These are phyloP conservation scores for Raphanus raphanistrum DNA, from an alignment of 345 rosid species.

Conservation along the genomic window DNA sequence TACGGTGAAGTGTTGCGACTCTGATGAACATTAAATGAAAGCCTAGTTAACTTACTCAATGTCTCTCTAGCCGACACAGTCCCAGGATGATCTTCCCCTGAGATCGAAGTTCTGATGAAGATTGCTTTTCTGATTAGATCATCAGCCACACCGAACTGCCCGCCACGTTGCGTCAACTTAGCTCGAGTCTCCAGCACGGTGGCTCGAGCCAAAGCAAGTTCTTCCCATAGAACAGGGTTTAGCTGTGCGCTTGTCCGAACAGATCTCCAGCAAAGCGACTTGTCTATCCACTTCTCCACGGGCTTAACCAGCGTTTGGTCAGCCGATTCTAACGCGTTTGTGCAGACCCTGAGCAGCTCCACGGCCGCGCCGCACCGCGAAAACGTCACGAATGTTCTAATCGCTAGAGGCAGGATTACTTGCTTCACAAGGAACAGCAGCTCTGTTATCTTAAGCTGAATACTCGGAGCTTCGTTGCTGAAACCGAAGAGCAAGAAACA, in stretches of 20 bases:
- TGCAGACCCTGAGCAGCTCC: constrained; percentile 85
- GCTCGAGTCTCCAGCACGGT: constrained; percentile 91
- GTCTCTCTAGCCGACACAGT: constrained; percentile 78
- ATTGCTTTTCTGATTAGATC: constrained; percentile 89
- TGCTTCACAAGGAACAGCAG: constrained; percentile 57
- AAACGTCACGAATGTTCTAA: constrained; percentile 66
- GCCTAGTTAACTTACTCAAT: constrained; percentile 79
- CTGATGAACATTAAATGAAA: constrained; percentile 66
- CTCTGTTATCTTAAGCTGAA: constrained; percentile 74
- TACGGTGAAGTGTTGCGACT: constrained; percentile 59
- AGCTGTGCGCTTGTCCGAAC: constrained; percentile 81
- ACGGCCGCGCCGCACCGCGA: constrained; percentile 80
- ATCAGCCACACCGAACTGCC: constrained; percentile 79
- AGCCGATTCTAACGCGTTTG: constrained; percentile 78
- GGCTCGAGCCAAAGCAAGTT: constrained; percentile 82
- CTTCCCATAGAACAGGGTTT: constrained; percentile 92
- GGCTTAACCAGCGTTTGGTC: constrained; percentile 86
- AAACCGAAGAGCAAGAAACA: constrained; percentile 79
- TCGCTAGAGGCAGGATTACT: constrained; percentile 75
- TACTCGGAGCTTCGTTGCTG: constrained; percentile 56
- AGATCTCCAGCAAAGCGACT: constrained; percentile 87
- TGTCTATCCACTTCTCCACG: constrained; percentile 80
- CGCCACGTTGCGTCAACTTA: constrained; percentile 85
- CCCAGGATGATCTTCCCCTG: constrained; percentile 86
- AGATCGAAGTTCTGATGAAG: constrained; percentile 78